Evolutionary conservation across 805 yeast genomes (phyloP).

Genomic region (Deakozyma indianensis): DNA sequence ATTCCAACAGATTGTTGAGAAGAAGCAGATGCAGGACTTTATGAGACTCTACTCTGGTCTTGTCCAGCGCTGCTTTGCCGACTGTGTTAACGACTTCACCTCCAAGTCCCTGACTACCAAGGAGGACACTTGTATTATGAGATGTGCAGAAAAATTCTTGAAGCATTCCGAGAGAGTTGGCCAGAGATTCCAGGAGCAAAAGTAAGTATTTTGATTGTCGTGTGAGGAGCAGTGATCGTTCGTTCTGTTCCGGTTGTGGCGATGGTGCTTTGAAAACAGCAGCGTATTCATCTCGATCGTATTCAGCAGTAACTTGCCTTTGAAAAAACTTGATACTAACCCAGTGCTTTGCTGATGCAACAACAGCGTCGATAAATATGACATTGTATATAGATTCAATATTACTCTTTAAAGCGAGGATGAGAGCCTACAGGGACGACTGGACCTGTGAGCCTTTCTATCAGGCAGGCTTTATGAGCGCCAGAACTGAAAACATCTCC

Average conservation of each 20-base stretch:
- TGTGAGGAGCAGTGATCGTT: too few relatives aligned
- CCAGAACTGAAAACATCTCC: too few relatives aligned
- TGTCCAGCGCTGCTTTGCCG: slow-evolving; percentile 93
- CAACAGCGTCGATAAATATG: slow-evolving; percentile 8
- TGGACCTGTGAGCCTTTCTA: too few relatives aligned
- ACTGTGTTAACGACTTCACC: slow-evolving; percentile 97
- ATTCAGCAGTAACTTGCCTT: too few relatives aligned
- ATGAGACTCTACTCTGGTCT: slow-evolving; percentile 91
- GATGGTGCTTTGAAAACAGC: too few relatives aligned
- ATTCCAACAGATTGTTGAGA: slow-evolving; percentile 88
- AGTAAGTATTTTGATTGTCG: slow-evolving; percentile 34
- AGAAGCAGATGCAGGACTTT: slow-evolving; percentile 97
- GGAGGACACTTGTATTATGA: slow-evolving; percentile 75
- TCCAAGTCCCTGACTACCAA: slow-evolving; percentile 72
- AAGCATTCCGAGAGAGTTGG: slow-evolving; percentile 98
- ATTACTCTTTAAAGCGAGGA: too few relatives aligned
- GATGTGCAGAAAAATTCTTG: slow-evolving; percentile 94
- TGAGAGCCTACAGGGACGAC: too few relatives aligned
- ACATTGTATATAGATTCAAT: not conserved
- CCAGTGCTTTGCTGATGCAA: slow-evolving; percentile 12
- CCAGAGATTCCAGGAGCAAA: slow-evolving; percentile 97
- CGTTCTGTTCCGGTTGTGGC: too few relatives aligned
- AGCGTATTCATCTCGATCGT: too few relatives aligned
- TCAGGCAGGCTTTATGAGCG: too few relatives aligned
- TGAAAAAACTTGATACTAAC: too few relatives aligned